Evolutionary conservation across 257 asterid species (phyloP).

Genomic region (Solanum raphanifolium): DNA sequence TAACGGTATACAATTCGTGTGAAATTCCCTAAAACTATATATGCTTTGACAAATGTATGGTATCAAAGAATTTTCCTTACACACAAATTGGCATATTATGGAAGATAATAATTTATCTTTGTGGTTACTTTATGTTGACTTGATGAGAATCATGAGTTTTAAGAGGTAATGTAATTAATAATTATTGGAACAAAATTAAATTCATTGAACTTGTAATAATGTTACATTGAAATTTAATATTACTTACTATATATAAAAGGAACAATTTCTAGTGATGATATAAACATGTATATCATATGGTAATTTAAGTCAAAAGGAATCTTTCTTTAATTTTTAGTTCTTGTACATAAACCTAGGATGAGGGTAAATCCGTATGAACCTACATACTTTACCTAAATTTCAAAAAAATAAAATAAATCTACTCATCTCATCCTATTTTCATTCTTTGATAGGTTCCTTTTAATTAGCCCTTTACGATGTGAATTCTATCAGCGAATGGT

Average conservation of each 20-base stretch:
- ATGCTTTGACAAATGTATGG: neutral
- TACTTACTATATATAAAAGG: too few relatives aligned
- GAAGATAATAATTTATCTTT: neutral
- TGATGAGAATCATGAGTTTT: neutral
- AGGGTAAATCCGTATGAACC: too few relatives aligned
- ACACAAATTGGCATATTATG: neutral
- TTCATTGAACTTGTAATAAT: neutral
- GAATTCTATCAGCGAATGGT: too few relatives aligned
- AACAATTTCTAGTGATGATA: neutral
- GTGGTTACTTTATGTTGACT: neutral
- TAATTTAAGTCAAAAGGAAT: neutral
- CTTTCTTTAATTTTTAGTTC: too few relatives aligned
- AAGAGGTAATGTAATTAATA: neutral
- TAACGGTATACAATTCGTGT: too few relatives aligned
- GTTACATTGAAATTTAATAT: neutral
- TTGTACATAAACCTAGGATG: too few relatives aligned
- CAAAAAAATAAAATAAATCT: too few relatives aligned
- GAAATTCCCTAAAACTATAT: neutral
- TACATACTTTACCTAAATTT: too few relatives aligned
- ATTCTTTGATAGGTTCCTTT: too few relatives aligned
- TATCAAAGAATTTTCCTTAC: neutral
- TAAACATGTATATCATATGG: neutral
- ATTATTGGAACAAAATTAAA: neutral
- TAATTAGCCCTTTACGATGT: too few relatives aligned
- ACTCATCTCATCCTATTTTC: too few relatives aligned